Evolutionary conservation across 306 rosid genomes (phyloP).

Genomic region (Rosa rugosa): DNA sequence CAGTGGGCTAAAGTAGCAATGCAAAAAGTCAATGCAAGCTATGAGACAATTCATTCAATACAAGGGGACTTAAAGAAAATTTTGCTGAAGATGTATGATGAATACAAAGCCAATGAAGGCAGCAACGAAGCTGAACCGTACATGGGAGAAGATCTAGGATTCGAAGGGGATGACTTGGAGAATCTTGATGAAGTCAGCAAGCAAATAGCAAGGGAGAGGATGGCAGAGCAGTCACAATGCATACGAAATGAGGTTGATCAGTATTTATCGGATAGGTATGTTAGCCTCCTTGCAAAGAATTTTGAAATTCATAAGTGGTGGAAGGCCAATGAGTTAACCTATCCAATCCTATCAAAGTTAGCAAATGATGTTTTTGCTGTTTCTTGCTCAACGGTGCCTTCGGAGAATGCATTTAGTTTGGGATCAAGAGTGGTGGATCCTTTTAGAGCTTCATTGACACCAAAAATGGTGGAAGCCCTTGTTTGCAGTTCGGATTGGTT

Average conservation of each 20-base stretch:
- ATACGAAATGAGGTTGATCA: not conserved
- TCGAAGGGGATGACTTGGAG: not conserved
- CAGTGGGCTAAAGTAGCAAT: not conserved
- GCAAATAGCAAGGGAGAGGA: not conserved
- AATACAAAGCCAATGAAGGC: no score
- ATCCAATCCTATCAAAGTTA: not conserved
- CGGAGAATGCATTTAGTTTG: not conserved
- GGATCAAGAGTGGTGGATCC: not conserved
- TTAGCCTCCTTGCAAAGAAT: no score
- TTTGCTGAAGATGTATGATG: no score
- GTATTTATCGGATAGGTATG: not conserved
- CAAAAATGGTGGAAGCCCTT: not conserved
- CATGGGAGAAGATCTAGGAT: no score
- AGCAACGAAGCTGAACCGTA: no score
- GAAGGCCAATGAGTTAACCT: no score
- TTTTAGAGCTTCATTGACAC: not conserved
- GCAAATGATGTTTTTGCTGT: not conserved
- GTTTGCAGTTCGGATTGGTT: not conserved
- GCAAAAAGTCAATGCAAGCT: no score
- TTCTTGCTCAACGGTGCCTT: not conserved
- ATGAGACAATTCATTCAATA: no score
- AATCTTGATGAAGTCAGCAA: not conserved
- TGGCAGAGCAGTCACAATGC: not conserved
- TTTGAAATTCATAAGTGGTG: not conserved
- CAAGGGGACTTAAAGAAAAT: no score